Conservation (phyloP, 73 alveolate genomes). For the Diophrys appendiculata region DNA sequence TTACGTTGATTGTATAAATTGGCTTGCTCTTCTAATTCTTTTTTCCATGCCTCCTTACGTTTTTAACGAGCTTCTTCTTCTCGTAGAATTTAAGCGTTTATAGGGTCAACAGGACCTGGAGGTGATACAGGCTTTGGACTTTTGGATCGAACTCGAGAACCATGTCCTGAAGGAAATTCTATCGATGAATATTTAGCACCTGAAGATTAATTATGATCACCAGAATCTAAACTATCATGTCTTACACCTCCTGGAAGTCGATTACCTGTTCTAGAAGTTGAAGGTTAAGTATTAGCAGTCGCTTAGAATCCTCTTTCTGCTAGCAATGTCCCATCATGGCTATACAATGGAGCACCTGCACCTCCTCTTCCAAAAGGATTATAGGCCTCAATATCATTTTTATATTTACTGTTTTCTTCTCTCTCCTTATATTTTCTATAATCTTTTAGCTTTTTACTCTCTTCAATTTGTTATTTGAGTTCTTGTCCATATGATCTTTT, state of each 20-base stretch:
- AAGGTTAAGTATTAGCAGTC: neutral
- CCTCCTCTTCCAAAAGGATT: conserved; percentile 2
- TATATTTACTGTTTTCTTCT: neutral
- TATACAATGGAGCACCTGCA: neutral
- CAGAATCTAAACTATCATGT: too few relatives aligned
- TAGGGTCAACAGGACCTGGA: neutral
- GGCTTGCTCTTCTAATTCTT: neutral
- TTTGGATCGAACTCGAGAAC: neutral
- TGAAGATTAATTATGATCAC: too few relatives aligned
- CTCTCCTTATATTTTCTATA: neutral
- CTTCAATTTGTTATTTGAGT: neutral
- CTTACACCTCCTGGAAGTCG: neutral
- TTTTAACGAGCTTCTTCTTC: neutral
- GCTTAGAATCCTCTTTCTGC: neutral
- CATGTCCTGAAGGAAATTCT: neutral
- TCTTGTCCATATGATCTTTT: neutral
- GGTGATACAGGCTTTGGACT: neutral
- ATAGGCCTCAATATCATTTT: neutral
- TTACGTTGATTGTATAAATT: neutral
- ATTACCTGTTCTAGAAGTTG: neutral
- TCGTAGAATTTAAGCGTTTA: neutral
- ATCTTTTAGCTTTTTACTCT: neutral
- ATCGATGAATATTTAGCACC: too few relatives aligned
- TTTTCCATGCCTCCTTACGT: neutral
- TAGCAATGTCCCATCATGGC: neutral